A percentile compares a stretch with the other conserved stretches of the same genome.
These are phyloP conservation scores for Perilla frutescens DNA, from an alignment of 257 asterid species.

Conservation along the genomic window DNA sequence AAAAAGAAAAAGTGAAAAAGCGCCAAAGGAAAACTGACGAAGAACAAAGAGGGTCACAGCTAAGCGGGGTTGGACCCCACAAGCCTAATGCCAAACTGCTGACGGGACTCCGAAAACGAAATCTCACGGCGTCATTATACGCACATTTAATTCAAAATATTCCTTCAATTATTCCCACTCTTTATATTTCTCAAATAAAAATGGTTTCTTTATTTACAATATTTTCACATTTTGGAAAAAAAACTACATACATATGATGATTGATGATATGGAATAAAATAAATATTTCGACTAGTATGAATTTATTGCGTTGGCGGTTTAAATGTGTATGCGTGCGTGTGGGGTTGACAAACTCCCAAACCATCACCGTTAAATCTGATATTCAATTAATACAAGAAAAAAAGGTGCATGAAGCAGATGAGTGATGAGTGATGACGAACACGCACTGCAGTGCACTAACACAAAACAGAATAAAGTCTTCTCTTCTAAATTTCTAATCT, in stretches of 20 bases:
- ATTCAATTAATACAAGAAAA: slow-evolving; percentile 11
- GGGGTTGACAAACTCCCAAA: not conserved
- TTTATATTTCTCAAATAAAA: not conserved
- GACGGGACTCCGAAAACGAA: slow-evolving; percentile 44
- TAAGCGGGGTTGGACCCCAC: slow-evolving; percentile 27
- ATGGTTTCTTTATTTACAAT: not conserved
- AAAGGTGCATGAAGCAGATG: slow-evolving; percentile 29
- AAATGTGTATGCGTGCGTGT: too few species aligned
- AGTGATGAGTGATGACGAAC: slow-evolving; percentile 27
- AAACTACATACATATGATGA: too few species aligned
- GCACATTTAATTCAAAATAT: not conserved
- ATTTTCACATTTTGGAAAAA: too few species aligned
- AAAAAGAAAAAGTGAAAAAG: slow-evolving; percentile 30
- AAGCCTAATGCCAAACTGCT: slow-evolving; percentile 36
- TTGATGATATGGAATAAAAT: too few species aligned
- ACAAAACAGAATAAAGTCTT: slow-evolving; percentile 44
- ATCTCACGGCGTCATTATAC: slow-evolving; percentile 32
- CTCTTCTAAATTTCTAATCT: slow-evolving; percentile 18
- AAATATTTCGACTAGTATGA: too few species aligned
- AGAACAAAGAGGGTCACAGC: slow-evolving; percentile 42
- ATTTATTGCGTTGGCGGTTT: too few species aligned
- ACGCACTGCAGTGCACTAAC: slow-evolving; percentile 11
- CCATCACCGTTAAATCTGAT: slow-evolving; percentile 25
- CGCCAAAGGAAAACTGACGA: slow-evolving; percentile 24
- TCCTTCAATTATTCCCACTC: not conserved